Percentiles rank a stretch among this genome's conserved stretches.
phyloP scores from a whole-genome alignment of 805 yeast species.

The Candida oleophila region DNA sequence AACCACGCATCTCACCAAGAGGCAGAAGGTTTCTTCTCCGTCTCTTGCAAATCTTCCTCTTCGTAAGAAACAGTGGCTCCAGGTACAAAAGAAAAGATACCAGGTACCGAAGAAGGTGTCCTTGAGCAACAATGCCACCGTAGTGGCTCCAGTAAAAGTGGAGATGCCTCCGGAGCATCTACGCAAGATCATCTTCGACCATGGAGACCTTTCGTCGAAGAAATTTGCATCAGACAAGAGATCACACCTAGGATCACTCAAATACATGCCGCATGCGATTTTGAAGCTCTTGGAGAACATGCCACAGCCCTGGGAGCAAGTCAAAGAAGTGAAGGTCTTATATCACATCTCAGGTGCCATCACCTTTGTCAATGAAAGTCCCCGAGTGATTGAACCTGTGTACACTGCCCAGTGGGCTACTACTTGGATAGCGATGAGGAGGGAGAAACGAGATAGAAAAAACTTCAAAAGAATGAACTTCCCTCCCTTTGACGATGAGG shows the following conservation, averaged over 20 bases:
- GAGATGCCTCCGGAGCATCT: slow-evolving; percentile 95
- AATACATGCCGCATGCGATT: slow-evolving; percentile 94
- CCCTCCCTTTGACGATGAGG: slow-evolving; percentile 98
- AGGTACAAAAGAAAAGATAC: slow-evolving; percentile 59
- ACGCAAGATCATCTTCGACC: slow-evolving; percentile 77
- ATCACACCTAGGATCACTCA: slow-evolving; percentile 85
- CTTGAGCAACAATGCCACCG: slow-evolving; percentile 14
- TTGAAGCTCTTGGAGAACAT: slow-evolving; percentile 86
- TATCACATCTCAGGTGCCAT: slow-evolving; percentile 94
- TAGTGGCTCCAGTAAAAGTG: slow-evolving; percentile 59
- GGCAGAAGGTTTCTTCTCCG: slow-evolving; percentile 3
- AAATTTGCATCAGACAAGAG: slow-evolving; percentile 81
- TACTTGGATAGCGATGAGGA: slow-evolving; percentile 88
- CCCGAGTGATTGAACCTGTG: slow-evolving; percentile 88
- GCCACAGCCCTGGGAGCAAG: slow-evolving; percentile 98
- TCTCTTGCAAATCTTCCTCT: slow-evolving; percentile 2
- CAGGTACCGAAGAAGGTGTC: slow-evolving; percentile 20
- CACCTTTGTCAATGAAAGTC: slow-evolving; percentile 89
- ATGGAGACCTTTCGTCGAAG: slow-evolving; percentile 79
- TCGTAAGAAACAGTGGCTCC: slow-evolving; percentile 58
- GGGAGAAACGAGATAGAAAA: slow-evolving; percentile 86
- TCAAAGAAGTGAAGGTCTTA: slow-evolving; percentile 80
- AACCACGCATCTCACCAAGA: slow-evolving; percentile 22
- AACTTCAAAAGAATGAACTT: slow-evolving; percentile 90
- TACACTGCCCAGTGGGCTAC: slow-evolving; percentile 96